Base-by-base conservation (phyloP, 2,329 filamentous ascomycete species). In the Botryosphaeria agaves region DNA sequence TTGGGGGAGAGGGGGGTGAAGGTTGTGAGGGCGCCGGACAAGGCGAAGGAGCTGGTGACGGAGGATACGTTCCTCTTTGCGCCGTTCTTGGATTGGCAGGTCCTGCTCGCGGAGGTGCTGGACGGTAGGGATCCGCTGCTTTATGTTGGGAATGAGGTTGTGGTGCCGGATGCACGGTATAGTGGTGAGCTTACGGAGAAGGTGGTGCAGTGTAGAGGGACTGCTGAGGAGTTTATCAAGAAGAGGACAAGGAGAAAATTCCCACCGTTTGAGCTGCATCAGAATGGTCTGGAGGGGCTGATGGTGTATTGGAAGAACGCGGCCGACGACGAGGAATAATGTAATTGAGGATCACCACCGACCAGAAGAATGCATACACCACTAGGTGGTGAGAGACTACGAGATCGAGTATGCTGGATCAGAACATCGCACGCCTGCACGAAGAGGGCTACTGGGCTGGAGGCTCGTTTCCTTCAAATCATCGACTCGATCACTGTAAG, bases 141-240 rank as follows among this genome's bases (percentile, higher is more conserved):
- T 19, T 55, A 52, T 27, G 37, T 53, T 20, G 51, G 51, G 8
- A 55, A 53, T 31, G 47, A 51, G 26, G 43, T 55, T n/a, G 28
- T 26, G 19, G 23, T 30, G 23, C 5, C 31, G 25, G 23, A 16
- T 17, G 29, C 12, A 28, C 19, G 24, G 27, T 28, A 8, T 30
- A 5, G 21, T 17, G 30, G 28, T 30, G n/a, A 29, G 26, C 30
- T 8, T 15, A 18, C 8, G 11, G 37, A 32, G 24, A 36, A 32
- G n/a, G 37, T 38, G 12, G 26, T 47, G 8, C 41, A 45, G 25
- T 48, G 48, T 21, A 48, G 49, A 33, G 34, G 30, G 5, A 25
- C 50, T 6, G 51, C 48, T 2, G 38, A 37, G n/a, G 34, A 14
- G 2, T 51, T 49, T 32, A 15, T 41, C n/a, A 28, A 34, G 7